Conservation (phyloP, 1,139 yeast species). For the Pichia kudriavzevii region DNA sequence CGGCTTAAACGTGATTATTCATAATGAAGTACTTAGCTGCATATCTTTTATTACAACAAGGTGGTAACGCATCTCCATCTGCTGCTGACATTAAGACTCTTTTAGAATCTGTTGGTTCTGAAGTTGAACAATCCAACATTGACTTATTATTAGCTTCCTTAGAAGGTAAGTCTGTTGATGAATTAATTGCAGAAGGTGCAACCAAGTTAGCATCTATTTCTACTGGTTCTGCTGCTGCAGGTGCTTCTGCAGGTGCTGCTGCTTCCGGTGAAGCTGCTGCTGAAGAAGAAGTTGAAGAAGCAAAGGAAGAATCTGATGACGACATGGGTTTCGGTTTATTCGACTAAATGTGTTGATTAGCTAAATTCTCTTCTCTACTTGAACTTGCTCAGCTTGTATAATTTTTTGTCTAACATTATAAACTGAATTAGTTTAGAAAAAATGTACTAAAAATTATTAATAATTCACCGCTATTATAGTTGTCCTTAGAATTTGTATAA, state of each 20-base stretch:
- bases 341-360: slow-evolving; percentile 23
- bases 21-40: slow-evolving; percentile 61
- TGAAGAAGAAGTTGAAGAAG: slow-evolving; percentile 62
- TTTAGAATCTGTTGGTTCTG: slow-evolving; percentile 90
- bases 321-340: slow-evolving; percentile 34
- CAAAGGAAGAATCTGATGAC: slow-evolving; percentile 41
- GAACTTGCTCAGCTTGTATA: too few relatives aligned
- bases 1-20: slow-evolving; percentile 42
- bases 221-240: slow-evolving; percentile 92
- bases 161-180: slow-evolving; percentile 88
- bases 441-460: too few relatives aligned
- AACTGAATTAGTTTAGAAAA: too few relatives aligned
- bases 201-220: slow-evolving; percentile 95
- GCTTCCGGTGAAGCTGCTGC: slow-evolving; percentile 63
- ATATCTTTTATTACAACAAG: slow-evolving; percentile 60
- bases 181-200: slow-evolving; percentile 94
- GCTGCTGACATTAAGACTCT: slow-evolving; percentile 86
- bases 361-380: neutral
- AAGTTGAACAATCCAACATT: slow-evolving; percentile 88
- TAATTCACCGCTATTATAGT: too few relatives aligned
- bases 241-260: slow-evolving; percentile 62
- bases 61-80: slow-evolving; percentile 73
- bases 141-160: slow-evolving; percentile 79
- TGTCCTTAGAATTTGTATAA: too few relatives aligned
- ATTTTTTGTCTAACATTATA: too few relatives aligned